Evolutionary conservation across 2,329 filamentous ascomycete genomes (phyloP).

Genomic region (Albophoma yamanashiensis): DNA sequence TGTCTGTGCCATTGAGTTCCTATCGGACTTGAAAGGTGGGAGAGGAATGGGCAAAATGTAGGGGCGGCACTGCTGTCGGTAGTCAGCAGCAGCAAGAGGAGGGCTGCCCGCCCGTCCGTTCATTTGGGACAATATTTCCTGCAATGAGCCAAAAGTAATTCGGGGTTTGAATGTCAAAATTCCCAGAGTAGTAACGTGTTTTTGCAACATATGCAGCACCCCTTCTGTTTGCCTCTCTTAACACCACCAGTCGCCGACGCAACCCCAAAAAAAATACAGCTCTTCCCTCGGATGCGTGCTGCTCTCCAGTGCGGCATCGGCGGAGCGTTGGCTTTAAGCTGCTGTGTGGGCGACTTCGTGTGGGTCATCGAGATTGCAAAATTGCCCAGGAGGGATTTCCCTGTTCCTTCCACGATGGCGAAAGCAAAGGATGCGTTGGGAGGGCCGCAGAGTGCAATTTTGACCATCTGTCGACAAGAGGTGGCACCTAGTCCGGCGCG

Average conservation of each 20-base stretch:
- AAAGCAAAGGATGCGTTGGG: background rate
- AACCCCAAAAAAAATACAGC: background rate
- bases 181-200: background rate
- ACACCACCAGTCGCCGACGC: background rate
- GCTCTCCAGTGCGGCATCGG: background rate
- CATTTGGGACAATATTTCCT: background rate
- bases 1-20: background rate
- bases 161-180: constrained; percentile 6
- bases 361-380: background rate
- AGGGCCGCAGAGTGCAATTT: background rate
- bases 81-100: background rate
- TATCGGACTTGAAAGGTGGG: background rate
- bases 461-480: background rate
- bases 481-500: background rate
- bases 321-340: background rate
- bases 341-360: background rate
- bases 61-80: background rate
- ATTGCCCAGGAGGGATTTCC: background rate
- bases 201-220: constrained; percentile 1
- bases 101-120: background rate
- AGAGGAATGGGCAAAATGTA: background rate
- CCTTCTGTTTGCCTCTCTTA: background rate
- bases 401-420: background rate
- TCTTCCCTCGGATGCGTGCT: background rate
- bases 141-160: background rate